Evolutionary conservation across 768 basidiomycete genomes (phyloP), one percentile per base, ranked within the genome.

Genomic region (Tricholoma furcatifolium): DNA sequence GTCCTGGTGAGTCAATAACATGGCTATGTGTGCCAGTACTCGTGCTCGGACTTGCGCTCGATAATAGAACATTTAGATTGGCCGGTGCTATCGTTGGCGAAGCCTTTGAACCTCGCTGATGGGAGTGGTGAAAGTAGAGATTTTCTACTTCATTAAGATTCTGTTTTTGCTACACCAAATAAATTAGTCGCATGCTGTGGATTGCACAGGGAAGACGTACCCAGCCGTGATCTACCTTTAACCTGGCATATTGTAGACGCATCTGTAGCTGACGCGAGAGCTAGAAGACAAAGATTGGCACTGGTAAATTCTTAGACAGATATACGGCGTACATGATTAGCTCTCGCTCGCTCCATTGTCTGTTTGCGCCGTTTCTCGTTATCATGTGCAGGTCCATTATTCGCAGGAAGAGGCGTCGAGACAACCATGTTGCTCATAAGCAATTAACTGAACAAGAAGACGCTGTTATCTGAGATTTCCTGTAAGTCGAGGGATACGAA

Each of bases 151-250:
- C 88, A 61, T 87, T 88, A 47, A 91, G 68, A 42, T 77, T 88
- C 67, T 91, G 88, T 53, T 82, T 79, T 83, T 88, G 85, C 87
- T 88, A 30, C 23, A 42, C 49, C 27, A 50, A 21, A 17, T 30
- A 18, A n/a, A 24, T 15, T 12, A 23, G 35, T 21, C 24, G n/a
- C 9, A 14, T 34, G 24, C 17, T 11, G 30, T 24, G 24, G 15
- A 20, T 23, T n/a, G 30, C 17, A 24, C 43, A 42, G 30, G 6
- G 2, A 44, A 11, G 36, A 72, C 83, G 38, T 65, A 88, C 88
- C 88, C 88, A 91, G 40, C 88, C 88, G 64, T 88, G 79, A 57
- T 91, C 87, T 44, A 91, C 88, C 63, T 91, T 91, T 53, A 91
- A 72, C 63, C 79, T 76, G 12, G 88, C 88, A 60, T 90, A 91